A percentile compares a stretch with the other conserved stretches of the same genome.
Conservation (phyloP, 768 basidiomycete genomes). For the Boletus speciosus region DNA sequence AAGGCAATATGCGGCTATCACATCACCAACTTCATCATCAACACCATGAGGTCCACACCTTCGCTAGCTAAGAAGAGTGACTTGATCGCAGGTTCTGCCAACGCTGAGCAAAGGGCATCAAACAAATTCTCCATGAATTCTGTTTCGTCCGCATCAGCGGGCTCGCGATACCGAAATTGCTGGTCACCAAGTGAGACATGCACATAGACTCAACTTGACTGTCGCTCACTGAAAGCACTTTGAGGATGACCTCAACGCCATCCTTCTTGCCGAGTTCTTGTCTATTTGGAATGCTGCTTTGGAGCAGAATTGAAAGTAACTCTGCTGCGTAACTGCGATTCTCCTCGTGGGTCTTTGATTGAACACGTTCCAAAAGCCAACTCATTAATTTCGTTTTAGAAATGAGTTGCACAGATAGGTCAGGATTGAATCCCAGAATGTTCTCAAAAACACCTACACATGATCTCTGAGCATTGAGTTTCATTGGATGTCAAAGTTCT, state of each 20-base stretch:
- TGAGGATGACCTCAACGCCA: slow-evolving; percentile 74
- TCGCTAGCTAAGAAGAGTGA: slow-evolving; percentile 81
- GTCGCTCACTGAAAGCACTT: slow-evolving; percentile 72
- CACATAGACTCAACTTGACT: slow-evolving; percentile 1
- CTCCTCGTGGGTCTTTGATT: slow-evolving; percentile 73
- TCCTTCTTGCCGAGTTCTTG: slow-evolving; percentile 65
- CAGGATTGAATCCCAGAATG: slow-evolving; percentile 79
- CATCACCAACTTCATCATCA: slow-evolving; percentile 88
- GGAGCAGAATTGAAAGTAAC: slow-evolving; percentile 85
- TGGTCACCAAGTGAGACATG: slow-evolving; percentile 30
- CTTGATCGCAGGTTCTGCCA: slow-evolving; percentile 79
- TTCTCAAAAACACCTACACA: slow-evolving; percentile 89
- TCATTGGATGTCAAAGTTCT: slow-evolving; percentile 1
- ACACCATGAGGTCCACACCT: slow-evolving; percentile 95
- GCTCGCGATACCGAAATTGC: slow-evolving; percentile 88
- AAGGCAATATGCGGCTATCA: background rate
- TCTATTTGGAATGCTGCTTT: slow-evolving; percentile 67
- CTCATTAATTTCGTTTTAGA: slow-evolving; percentile 69
- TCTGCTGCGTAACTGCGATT: slow-evolving; percentile 94
- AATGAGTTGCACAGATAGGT: slow-evolving; percentile 65
- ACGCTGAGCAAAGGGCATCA: slow-evolving; percentile 81
- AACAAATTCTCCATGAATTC: slow-evolving; percentile 99
- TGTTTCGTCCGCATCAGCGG: slow-evolving; percentile 80
- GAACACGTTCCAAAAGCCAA: slow-evolving; percentile 79
- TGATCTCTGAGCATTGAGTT: background rate